These are phyloP conservation scores for Graphilbum sp. DNA, from an alignment of 2,329 filamentous ascomycete genomes.

Conservation along the genomic window DNA sequence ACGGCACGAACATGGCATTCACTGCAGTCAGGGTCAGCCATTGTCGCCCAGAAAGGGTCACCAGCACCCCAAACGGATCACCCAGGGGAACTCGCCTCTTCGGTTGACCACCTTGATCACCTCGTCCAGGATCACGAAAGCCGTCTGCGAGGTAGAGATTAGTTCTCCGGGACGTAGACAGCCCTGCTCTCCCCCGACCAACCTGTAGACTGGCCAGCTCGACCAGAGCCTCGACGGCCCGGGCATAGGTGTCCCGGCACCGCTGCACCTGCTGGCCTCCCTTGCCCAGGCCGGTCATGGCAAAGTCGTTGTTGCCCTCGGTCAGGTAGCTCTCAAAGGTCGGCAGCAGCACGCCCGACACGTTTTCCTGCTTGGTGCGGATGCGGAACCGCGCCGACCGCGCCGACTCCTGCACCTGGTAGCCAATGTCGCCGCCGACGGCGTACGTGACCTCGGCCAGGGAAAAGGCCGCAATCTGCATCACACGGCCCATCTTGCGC, in stretches of 20 bases:
- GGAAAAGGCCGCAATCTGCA: conserved; percentile 98
- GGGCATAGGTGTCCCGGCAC: conserved; percentile 87
- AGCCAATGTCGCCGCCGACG: conserved; percentile 86
- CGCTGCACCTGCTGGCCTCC: conserved; percentile 93
- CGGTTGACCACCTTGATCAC: conserved; percentile 99
- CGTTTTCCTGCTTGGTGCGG: conserved; percentile 93
- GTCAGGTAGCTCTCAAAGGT: conserved; percentile 82
- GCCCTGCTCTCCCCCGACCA: conserved; percentile 9
- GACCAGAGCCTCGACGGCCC: conserved; percentile 89
- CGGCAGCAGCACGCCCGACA: conserved; percentile 87
- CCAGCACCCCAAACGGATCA: too few species aligned
- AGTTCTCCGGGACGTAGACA: not conserved
- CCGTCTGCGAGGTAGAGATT: conserved; percentile 50
- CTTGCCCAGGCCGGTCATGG: conserved; percentile 86
- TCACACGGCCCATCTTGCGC: conserved; percentile 96
- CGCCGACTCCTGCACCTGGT: conserved; percentile 93
- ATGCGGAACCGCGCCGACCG: conserved; percentile 86
- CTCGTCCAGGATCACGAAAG: conserved; percentile 94
- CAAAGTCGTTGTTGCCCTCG: conserved; percentile 90
- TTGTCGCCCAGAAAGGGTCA: not conserved
- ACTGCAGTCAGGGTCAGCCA: conserved; percentile 34
- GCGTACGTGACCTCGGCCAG: conserved; percentile 95
- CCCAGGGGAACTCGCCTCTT: conserved; percentile 43
- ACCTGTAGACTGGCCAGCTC: conserved; percentile 84
- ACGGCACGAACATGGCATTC: conserved; percentile 82